phyloP scores from a whole-genome alignment of 345 rosid genomes.

The Citrus medica region DNA sequence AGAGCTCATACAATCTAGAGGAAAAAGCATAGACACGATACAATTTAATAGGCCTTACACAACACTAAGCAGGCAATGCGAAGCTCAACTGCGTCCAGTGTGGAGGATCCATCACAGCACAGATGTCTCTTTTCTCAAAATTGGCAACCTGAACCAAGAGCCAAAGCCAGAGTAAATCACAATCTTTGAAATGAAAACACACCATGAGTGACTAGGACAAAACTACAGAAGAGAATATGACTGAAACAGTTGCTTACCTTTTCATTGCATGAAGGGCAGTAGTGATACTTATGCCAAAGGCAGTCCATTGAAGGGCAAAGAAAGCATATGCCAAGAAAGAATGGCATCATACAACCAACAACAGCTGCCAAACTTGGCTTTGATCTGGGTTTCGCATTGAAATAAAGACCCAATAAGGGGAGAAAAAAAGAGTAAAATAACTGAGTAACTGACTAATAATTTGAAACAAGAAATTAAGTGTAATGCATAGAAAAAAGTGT shows the following conservation, averaged over 20 bases:
- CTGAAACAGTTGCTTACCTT: conserved; percentile 35
- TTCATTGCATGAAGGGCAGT: conserved; percentile 75
- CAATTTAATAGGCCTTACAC: conserved; percentile 13
- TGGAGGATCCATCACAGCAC: conserved; percentile 78
- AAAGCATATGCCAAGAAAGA: conserved; percentile 88
- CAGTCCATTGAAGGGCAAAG: conserved; percentile 95
- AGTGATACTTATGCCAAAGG: conserved; percentile 96
- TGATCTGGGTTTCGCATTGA: conserved; percentile 48
- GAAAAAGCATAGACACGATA: not conserved
- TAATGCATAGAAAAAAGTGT: not conserved
- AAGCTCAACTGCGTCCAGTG: conserved; percentile 77
- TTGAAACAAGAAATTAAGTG: not conserved
- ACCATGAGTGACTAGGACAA: not conserved
- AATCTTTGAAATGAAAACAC: not conserved
- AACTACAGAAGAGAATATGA: not conserved
- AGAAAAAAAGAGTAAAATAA: not conserved
- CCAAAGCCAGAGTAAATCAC: conserved; percentile 12
- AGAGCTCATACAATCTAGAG: not conserved
- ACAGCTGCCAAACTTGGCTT: conserved; percentile 87
- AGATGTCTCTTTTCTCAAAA: conserved; percentile 82
- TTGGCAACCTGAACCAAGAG: conserved; percentile 63
- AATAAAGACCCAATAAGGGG: not conserved
- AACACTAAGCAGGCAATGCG: conserved; percentile 61
- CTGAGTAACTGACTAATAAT: not conserved
- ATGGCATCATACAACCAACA: conserved; percentile 95